Conservation (phyloP, 345 rosid species). For the Rhizophora mangle region DNA sequence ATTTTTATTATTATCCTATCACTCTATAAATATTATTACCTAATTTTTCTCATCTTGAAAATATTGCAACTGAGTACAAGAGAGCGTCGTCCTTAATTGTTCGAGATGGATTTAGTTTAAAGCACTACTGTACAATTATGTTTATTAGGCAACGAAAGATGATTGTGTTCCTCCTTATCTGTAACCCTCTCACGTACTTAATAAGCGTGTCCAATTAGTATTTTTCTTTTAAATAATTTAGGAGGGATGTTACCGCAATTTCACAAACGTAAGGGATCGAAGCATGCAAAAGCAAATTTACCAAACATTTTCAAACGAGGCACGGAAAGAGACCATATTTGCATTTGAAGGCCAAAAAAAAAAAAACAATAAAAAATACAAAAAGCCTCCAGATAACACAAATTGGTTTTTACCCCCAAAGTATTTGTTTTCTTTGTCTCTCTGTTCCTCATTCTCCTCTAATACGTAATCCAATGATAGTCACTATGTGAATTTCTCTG, state of each 20-base stretch:
- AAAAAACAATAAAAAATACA: neutral
- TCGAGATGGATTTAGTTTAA: too few relatives aligned
- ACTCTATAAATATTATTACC: too few relatives aligned
- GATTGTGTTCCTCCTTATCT: too few relatives aligned
- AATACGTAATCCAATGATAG: slow-evolving; percentile 1
- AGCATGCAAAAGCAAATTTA: neutral
- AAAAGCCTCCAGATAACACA: neutral
- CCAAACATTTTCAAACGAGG: neutral
- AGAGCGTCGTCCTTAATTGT: too few relatives aligned
- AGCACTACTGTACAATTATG: too few relatives aligned
- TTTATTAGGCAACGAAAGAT: too few relatives aligned
- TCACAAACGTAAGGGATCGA: neutral
- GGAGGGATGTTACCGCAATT: neutral
- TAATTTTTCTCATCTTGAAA: too few relatives aligned
- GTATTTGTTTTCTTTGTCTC: neutral
- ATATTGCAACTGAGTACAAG: too few relatives aligned
- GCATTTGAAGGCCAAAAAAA: neutral
- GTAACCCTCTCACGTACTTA: too few relatives aligned
- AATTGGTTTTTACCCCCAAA: too few relatives aligned
- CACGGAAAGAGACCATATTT: neutral
- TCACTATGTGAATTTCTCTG: slow-evolving; percentile 6
- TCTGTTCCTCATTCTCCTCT: neutral
- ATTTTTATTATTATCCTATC: too few relatives aligned
- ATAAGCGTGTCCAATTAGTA: too few relatives aligned
- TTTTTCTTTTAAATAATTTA: neutral